A percentile compares a stretch with the other conserved stretches of the same genome.
phyloP scores from a whole-genome alignment of 2,329 filamentous ascomycete species.

The Lecanicillium sp. region DNA sequence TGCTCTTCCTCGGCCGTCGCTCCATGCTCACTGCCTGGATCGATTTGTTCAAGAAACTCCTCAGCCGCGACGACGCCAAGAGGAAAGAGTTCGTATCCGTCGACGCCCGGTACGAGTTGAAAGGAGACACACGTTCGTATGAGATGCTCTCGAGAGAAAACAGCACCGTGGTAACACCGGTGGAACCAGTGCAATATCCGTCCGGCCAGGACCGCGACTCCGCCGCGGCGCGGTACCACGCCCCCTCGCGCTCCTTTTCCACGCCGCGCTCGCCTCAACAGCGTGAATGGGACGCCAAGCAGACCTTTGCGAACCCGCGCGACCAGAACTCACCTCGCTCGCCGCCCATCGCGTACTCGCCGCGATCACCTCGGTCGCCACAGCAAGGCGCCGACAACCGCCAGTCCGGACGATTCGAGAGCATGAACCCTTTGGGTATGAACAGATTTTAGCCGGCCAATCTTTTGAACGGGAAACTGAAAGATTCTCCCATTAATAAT shows the following conservation, averaged over 20 bases:
- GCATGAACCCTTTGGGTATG: too few relatives aligned
- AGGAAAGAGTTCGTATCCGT: constrained; percentile 84
- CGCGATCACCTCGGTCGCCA: background rate
- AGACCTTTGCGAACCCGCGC: constrained; percentile 31
- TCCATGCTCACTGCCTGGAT: constrained; percentile 84
- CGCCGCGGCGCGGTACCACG: constrained; percentile 47
- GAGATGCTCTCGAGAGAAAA: constrained; percentile 68
- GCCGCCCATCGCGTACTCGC: background rate
- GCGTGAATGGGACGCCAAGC: constrained; percentile 37
- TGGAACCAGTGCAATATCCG: constrained; percentile 32
- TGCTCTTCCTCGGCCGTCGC: constrained; percentile 73
- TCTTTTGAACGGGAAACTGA: too few relatives aligned
- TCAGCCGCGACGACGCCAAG: constrained; percentile 33
- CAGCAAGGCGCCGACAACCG: too few relatives aligned
- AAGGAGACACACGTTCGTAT: constrained; percentile 63
- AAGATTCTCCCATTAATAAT: too few relatives aligned
- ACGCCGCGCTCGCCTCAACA: constrained; percentile 44
- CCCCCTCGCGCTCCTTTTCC: constrained; percentile 50
- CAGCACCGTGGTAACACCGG: constrained; percentile 48
- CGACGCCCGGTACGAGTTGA: constrained; percentile 61
- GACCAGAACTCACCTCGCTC: background rate
- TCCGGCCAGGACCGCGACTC: constrained; percentile 36
- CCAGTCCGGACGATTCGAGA: too few relatives aligned
- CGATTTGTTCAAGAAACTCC: constrained; percentile 51
- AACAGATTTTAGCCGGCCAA: too few relatives aligned